Evolutionary conservation across 2,329 filamentous ascomycete genomes (phyloP), one percentile per base, ranked within the genome.

Genomic region (Fusarium luffae): DNA sequence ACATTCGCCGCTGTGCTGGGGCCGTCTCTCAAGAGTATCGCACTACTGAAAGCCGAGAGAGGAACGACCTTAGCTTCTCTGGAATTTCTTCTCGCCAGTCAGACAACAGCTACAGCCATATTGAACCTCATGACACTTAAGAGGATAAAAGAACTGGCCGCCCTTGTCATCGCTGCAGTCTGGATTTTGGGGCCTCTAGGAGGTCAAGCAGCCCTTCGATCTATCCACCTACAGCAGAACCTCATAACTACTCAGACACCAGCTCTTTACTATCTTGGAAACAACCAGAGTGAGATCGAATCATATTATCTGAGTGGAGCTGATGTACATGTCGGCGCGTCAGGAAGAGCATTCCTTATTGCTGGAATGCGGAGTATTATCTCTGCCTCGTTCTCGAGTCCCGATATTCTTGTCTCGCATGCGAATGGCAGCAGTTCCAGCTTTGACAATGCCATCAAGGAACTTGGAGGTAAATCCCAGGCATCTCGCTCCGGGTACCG

Each of bases 1-100:
- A 48, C 55, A 0, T 54, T 68, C 21, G 56, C 61, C 0, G 64
- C 64, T 4, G 51, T 68, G 2, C 12, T 65, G 2, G 64, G 64
- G 0, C 25, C 60, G 3, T 43, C 47, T 5, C 30, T 68, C 2
- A 56, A 42, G 12, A 50, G 25, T 0, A 2, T 57, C 2, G 64
- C 61, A 2, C 42, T 65, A 4, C 30, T 56, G 3, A 9, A 11
- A 2, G 60, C 56, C 1, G 61, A 65, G 14, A 54, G 40, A 9
- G 59, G 59, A 1, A 52, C 59, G 2, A 47, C 28, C 0, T 27
- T 67, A 1, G 46, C 21, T 14, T 13, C 56, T 12, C 37, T 60
- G 3, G 61, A 64, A 7, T 64, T 59, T 27, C 41, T 59, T 0
- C 44, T 44, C 2, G 41, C 40, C 1, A 59, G 47, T 30, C 56